phyloP scores from a whole-genome alignment of 2,329 filamentous ascomycete genomes.

The Scedosporium dehoogii region DNA sequence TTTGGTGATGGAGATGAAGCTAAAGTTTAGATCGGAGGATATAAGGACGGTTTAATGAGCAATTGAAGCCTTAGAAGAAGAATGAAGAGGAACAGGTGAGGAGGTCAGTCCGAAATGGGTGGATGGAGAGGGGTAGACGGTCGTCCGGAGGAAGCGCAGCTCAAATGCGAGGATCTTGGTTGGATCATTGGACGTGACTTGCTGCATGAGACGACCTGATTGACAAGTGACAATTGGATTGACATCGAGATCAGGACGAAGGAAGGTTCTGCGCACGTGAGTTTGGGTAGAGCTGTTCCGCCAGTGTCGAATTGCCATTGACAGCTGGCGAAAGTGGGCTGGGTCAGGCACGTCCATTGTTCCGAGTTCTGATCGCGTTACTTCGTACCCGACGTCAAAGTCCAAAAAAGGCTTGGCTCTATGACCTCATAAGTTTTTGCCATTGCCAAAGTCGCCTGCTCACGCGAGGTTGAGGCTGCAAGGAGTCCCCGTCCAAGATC shows the following conservation, averaged over 20 bases:
- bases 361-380: not conserved
- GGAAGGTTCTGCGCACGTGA: not conserved
- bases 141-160: not conserved
- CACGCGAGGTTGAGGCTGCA: too few species aligned
- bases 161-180: not conserved
- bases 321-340: not conserved
- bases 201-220: not conserved
- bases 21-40: not conserved
- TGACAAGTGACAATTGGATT: not conserved
- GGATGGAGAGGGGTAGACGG: not conserved
- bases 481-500: too few species aligned
- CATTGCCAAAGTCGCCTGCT: not conserved
- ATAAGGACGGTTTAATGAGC: not conserved
- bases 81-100: not conserved
- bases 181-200: not conserved
- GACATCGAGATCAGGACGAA: not conserved
- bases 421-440: slow-evolving; percentile 1
- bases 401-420: not conserved
- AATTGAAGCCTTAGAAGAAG: not conserved
- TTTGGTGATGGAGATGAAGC: not conserved
- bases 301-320: not conserved
- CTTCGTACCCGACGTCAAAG: not conserved
- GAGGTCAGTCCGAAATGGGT: not conserved
- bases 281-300: not conserved
- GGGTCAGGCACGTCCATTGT: too few species aligned